Evolutionary conservation across 2,329 filamentous ascomycete species (phyloP).

Genomic region (Macrophomina tecta): DNA sequence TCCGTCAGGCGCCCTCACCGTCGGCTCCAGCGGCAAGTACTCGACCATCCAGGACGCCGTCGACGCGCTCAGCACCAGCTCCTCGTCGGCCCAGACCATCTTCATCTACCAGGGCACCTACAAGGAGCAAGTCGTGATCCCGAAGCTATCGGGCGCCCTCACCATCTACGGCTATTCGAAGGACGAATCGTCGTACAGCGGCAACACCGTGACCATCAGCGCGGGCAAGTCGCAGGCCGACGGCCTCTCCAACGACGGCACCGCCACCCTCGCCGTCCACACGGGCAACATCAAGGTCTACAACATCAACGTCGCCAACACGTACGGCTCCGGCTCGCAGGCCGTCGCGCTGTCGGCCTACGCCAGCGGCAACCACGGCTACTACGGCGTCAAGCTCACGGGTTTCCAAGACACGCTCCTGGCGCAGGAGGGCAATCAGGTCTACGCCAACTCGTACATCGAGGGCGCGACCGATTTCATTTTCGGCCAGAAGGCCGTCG

Average conservation of each 20-base stretch:
- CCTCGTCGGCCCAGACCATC: slow-evolving; percentile 58
- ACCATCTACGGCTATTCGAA: slow-evolving; percentile 65
- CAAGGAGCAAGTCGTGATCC: slow-evolving; percentile 62
- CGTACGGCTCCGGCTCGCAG: slow-evolving; percentile 39
- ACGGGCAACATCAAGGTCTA: slow-evolving; percentile 61
- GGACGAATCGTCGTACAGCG: slow-evolving; percentile 53
- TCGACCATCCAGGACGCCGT: slow-evolving; percentile 60
- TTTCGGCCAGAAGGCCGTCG: slow-evolving; percentile 57
- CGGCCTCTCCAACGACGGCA: slow-evolving; percentile 56
- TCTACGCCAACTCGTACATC: slow-evolving; percentile 62
- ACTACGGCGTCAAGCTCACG: slow-evolving; percentile 60
- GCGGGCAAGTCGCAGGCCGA: slow-evolving; percentile 46
- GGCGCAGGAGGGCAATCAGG: slow-evolving; percentile 53
- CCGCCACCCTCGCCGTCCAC: slow-evolving; percentile 51
- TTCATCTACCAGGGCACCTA: slow-evolving; percentile 66
- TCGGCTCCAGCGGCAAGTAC: slow-evolving; percentile 45
- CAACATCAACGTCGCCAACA: slow-evolving; percentile 63
- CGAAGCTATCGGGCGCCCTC: slow-evolving; percentile 52
- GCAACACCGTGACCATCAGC: slow-evolving; percentile 62
- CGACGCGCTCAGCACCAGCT: slow-evolving; percentile 57
- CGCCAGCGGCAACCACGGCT: slow-evolving; percentile 54
- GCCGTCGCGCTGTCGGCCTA: slow-evolving; percentile 60
- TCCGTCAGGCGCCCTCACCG: slow-evolving; percentile 56
- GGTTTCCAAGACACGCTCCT: slow-evolving; percentile 61
- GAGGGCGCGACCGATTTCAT: slow-evolving; percentile 65